phyloP scores from a whole-genome alignment of 2,329 filamentous ascomycete species.

The Aaosphaeria arxii region DNA sequence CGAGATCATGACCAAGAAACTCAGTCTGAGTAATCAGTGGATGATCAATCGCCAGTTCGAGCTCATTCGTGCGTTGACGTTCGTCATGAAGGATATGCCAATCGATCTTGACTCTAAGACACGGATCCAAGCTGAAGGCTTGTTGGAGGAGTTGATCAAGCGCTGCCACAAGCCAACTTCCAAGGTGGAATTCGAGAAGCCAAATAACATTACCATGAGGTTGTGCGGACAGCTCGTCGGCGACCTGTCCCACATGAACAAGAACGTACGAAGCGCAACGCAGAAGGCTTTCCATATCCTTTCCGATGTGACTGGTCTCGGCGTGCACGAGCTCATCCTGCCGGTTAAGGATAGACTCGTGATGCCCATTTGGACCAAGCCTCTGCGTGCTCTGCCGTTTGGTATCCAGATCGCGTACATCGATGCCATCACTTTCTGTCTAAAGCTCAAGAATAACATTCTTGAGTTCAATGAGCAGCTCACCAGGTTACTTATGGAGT shows the following conservation, averaged over 20 bases:
- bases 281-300: conserved; percentile 78
- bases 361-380: conserved; percentile 93
- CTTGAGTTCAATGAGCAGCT: conserved; percentile 89
- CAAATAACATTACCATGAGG: conserved; percentile 65
- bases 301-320: conserved; percentile 70
- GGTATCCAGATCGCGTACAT: conserved; percentile 97
- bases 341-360: conserved; percentile 88
- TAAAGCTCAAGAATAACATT: conserved; percentile 84
- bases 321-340: conserved; percentile 83
- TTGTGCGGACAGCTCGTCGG: conserved; percentile 83
- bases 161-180: conserved; percentile 76
- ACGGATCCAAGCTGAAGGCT: conserved; percentile 75
- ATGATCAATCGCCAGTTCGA: conserved; percentile 79
- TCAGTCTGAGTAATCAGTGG: conserved; percentile 83
- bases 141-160: conserved; percentile 73
- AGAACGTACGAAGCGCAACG: conserved; percentile 84
- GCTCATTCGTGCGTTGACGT: conserved; percentile 86
- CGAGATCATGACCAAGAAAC: conserved; percentile 76
- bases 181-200: conserved; percentile 72
- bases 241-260: conserved; percentile 94
- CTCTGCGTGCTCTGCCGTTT: conserved; percentile 87
- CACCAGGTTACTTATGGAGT: conserved; percentile 88
- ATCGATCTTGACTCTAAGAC: conserved; percentile 90
- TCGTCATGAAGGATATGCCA: conserved; percentile 98
- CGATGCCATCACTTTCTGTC: conserved; percentile 93